Percentiles rank a stretch among this genome's conserved stretches.
Evolutionary conservation across 345 rosid species (phyloP).

Genomic region (Lepidium didymum): DNA sequence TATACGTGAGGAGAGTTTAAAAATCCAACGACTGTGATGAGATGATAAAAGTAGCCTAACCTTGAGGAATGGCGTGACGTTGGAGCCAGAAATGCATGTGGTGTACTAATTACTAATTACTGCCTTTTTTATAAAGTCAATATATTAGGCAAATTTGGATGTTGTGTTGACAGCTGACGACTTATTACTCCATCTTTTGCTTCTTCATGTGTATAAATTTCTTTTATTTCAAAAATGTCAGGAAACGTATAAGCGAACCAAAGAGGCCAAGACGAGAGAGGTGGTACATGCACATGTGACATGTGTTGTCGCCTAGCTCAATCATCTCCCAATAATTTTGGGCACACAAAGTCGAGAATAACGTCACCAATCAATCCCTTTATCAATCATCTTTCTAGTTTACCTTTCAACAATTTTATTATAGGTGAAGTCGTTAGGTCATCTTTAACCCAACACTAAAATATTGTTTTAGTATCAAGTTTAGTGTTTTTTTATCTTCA

Average conservation of each 20-base stretch:
- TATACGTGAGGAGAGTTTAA: not conserved
- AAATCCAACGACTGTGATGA: not conserved
- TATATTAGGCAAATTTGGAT: not conserved
- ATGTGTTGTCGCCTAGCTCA: not conserved
- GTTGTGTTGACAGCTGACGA: not conserved
- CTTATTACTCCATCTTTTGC: not conserved
- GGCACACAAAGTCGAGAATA: constrained; percentile 3
- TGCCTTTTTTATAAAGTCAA: not conserved
- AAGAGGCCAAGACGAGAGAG: not conserved
- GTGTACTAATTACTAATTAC: not conserved
- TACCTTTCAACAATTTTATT: too few species aligned
- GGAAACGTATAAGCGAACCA: not conserved
- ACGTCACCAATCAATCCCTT: not conserved
- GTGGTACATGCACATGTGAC: constrained; percentile 7
- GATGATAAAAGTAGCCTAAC: not conserved
- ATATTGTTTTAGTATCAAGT: too few species aligned
- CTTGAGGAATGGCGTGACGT: not conserved
- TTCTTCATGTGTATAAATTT: too few species aligned
- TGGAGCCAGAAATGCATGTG: not conserved
- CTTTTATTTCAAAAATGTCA: not conserved
- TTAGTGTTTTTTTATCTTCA: too few species aligned
- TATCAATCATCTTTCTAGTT: too few species aligned
- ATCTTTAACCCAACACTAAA: too few species aligned
- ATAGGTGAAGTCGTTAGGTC: too few species aligned
- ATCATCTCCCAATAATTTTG: not conserved